A percentile compares a stretch with the other conserved stretches of the same genome.
These are phyloP conservation scores for Hypoxylon subgilvum DNA, from an alignment of 495 filamentous ascomycete genomes.

Conservation along the genomic window DNA sequence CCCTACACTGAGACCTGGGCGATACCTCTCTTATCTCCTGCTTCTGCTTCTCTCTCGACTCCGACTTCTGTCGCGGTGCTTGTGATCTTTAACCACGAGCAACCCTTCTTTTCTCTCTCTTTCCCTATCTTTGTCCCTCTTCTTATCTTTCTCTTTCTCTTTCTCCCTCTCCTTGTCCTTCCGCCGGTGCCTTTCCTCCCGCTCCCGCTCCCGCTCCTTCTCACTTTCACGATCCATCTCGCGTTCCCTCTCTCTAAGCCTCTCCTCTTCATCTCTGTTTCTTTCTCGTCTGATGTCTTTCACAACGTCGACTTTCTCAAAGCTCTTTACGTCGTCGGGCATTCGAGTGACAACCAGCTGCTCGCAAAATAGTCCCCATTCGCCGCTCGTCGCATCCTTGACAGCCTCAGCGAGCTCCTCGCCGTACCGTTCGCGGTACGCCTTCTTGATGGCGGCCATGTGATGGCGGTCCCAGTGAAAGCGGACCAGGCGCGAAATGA, in stretches of 20 bases:
- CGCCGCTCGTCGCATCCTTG: constrained; percentile 54
- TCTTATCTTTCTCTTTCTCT: constrained; percentile 36
- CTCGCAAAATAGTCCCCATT: constrained; percentile 61
- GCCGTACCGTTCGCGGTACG: constrained; percentile 75
- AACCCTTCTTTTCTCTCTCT: constrained; percentile 34
- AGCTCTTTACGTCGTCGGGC: constrained; percentile 57
- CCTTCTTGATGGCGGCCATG: constrained; percentile 70
- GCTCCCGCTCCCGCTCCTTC: constrained; percentile 43
- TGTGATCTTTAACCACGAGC: constrained; percentile 37
- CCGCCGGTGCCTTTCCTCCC: constrained; percentile 29
- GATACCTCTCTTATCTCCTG: constrained; percentile 18
- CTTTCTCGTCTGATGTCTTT: constrained; percentile 27
- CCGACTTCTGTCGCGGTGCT: constrained; percentile 43
- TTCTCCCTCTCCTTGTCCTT: constrained; percentile 22
- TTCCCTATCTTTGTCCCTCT: constrained; percentile 23
- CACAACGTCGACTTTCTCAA: constrained; percentile 47
- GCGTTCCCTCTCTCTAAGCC: constrained; percentile 29
- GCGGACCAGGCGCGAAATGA: constrained; percentile 79
- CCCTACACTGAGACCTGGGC: too few relatives aligned
- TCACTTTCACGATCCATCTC: constrained; percentile 39
- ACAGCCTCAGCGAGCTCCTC: constrained; percentile 69
- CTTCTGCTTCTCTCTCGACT: constrained; percentile 46
- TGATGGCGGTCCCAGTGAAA: constrained; percentile 85
- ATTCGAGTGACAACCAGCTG: constrained; percentile 59
- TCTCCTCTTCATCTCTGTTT: constrained; percentile 29